A percentile compares a stretch with the other conserved stretches of the same genome.
Evolutionary conservation across 345 rosid genomes (phyloP).

Genomic region (Draba incana): DNA sequence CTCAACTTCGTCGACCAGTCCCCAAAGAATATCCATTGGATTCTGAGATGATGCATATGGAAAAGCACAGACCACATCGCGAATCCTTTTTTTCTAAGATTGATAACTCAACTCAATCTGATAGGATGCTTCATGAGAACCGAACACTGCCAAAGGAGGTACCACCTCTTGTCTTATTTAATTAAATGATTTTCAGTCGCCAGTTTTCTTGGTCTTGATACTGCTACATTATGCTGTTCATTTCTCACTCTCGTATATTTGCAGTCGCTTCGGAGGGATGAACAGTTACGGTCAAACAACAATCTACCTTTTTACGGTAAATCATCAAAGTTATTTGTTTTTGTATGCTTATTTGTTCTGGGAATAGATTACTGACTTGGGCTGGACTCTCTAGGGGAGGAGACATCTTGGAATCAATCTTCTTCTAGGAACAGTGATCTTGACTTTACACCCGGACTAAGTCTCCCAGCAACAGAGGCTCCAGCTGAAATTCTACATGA

Average conservation of each 20-base stretch:
- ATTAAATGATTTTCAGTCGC: constrained; percentile 9
- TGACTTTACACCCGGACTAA: constrained; percentile 66
- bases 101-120: constrained; percentile 68
- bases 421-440: constrained; percentile 66
- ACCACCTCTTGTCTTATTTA: constrained; percentile 31
- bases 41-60: constrained; percentile 67
- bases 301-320: constrained; percentile 65
- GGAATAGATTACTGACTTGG: constrained; percentile 29
- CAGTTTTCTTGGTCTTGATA: neutral
- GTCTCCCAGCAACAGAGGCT: constrained; percentile 58
- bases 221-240: neutral
- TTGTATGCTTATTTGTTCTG: constrained; percentile 30
- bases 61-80: constrained; percentile 66
- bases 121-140: constrained; percentile 74
- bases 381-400: constrained; percentile 60
- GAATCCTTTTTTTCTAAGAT: constrained; percentile 62
- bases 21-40: constrained; percentile 69
- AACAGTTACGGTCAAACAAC: constrained; percentile 62
- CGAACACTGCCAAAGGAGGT: constrained; percentile 88
- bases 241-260: constrained; percentile 34
- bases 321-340: constrained; percentile 24
- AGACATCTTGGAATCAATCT: constrained; percentile 54
- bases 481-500: constrained; percentile 64
- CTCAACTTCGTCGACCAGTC: constrained; percentile 58
- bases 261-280: constrained; percentile 55